Evolutionary conservation across 2,329 filamentous ascomycete genomes (phyloP).

Genomic region (Ophiostoma quercus): DNA sequence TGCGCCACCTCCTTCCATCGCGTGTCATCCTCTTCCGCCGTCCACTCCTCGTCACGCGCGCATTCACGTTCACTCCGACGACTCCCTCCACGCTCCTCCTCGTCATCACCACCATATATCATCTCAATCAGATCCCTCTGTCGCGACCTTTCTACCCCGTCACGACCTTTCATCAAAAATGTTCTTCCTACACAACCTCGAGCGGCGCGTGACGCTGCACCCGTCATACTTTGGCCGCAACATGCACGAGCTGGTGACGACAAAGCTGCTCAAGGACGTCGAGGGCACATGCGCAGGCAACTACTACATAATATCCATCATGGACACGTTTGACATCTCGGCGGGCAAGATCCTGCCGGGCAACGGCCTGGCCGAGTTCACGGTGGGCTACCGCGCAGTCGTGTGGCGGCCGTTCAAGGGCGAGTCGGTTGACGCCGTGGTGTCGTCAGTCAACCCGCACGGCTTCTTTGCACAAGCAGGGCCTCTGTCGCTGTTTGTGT

Average conservation of each 20-base stretch:
- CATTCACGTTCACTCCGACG: neutral
- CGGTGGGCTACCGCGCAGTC: constrained; percentile 88
- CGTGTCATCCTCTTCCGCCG: neutral
- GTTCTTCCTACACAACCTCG: constrained; percentile 98
- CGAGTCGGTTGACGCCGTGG: constrained; percentile 94
- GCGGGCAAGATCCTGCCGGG: constrained; percentile 89
- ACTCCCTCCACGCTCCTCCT: neutral
- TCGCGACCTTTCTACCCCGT: neutral
- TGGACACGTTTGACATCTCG: constrained; percentile 92
- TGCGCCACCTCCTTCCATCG: neutral
- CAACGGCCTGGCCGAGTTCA: constrained; percentile 89
- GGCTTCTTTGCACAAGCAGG: constrained; percentile 86
- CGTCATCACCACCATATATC: neutral
- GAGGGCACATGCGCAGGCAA: constrained; percentile 93
- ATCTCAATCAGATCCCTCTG: neutral
- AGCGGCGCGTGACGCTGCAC: constrained; percentile 89
- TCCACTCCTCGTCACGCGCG: neutral
- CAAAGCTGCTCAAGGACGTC: constrained; percentile 84
- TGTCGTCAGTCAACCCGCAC: constrained; percentile 83
- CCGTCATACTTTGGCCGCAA: constrained; percentile 95
- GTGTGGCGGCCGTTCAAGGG: constrained; percentile 98
- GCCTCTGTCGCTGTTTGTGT: constrained; percentile 72
- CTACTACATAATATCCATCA: constrained; percentile 97
- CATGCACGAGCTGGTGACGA: constrained; percentile 85
- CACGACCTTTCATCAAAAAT: constrained; percentile 37